Base-by-base conservation (phyloP, 768 basidiomycete species). In the Grammothele lineata region DNA sequence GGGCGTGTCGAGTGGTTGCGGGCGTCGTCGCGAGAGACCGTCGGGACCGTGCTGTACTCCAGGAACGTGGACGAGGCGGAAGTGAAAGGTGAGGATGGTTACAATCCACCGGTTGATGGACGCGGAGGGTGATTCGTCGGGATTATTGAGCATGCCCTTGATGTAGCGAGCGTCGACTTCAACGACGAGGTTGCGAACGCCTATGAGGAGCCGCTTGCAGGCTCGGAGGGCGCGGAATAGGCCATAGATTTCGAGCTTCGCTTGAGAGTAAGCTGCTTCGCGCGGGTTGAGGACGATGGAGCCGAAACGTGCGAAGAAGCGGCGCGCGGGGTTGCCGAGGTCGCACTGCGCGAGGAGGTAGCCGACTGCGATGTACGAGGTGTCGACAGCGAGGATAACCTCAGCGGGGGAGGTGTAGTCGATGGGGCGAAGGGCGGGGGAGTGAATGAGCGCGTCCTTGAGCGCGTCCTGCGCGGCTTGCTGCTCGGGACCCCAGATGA, bases 91-190 rank as follows among this genome's bases (percentile, higher is more conserved):
- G 0, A 66, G 56, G 12, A 76, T 72, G 1, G 54, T 63, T 0
- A 63, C 62, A 26, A 75, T 70, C 74, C 74, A 75, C 4, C 68
- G 37, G 40, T 75, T 75, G 6, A 73, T 64, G 0, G 66, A 53
- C 8, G 66, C 64, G 35, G 62, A 68, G 0, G 70, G 72, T 2
- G 65, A 61, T 0, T 70, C 56, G 24, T 70, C 68, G 0, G 68
- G 70, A 30, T 70, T 69, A 22, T 66, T 66, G 0, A 73, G 43
- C 67, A 68, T 72, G 2, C 67, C 71, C 19, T 60, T 57, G 25
- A 73, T 62, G 44, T 70, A 75, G 5, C 58, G 53, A 0, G 70
- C 68, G 42, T 74, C 68, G 1, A 70, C 64, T 46, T 72, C 68
- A 14, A 73, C 59, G 0, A 63, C 47, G 0, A 76, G 52, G 11